phyloP scores from a whole-genome alignment of 768 basidiomycete species.

The Pseudohyphozyma bogoriensis region DNA sequence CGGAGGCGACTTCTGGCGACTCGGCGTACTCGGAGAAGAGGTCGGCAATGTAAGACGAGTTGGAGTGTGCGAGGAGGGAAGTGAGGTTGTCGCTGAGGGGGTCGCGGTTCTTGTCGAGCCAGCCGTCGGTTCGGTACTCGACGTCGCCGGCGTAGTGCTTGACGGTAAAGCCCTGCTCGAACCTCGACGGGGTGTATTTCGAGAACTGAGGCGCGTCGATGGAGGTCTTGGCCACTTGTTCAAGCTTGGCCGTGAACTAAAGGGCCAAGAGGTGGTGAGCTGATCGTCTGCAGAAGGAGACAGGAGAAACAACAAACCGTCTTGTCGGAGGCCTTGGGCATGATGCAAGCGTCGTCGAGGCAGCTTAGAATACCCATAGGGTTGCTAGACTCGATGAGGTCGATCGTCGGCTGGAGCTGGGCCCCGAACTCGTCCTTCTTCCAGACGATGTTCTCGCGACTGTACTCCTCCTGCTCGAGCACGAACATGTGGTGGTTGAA shows the following conservation, averaged over 20 bases:
- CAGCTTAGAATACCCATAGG: slow-evolving; percentile 82
- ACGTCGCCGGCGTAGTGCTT: slow-evolving; percentile 95
- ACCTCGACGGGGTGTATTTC: slow-evolving; percentile 78
- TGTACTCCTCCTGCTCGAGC: slow-evolving; percentile 96
- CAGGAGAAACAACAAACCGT: slow-evolving; percentile 62
- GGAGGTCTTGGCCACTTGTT: slow-evolving; percentile 35
- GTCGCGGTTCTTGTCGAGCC: slow-evolving; percentile 99
- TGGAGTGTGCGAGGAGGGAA: slow-evolving; percentile 69
- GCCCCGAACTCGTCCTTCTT: slow-evolving; percentile 95
- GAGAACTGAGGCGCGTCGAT: slow-evolving; percentile 40
- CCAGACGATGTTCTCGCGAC: slow-evolving; percentile 93
- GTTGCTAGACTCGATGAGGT: slow-evolving; percentile 78
- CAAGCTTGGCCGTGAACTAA: slow-evolving; percentile 25
- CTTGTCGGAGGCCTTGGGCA: slow-evolving; percentile 93
- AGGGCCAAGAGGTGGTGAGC: background rate
- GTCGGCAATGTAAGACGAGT: slow-evolving; percentile 66
- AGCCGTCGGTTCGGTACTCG: slow-evolving; percentile 88
- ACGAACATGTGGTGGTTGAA: slow-evolving; percentile 99
- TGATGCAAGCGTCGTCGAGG: slow-evolving; percentile 96
- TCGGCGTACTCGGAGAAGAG: slow-evolving; percentile 78
- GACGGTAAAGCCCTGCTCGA: slow-evolving; percentile 88
- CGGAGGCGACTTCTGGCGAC: slow-evolving; percentile 29
- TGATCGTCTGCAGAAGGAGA: too few relatives aligned
- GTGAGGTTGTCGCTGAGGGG: slow-evolving; percentile 93
- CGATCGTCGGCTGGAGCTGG: slow-evolving; percentile 95